phyloP scores from a whole-genome alignment of 148 eudicot species.

The Tetragonia tetragonoides region DNA sequence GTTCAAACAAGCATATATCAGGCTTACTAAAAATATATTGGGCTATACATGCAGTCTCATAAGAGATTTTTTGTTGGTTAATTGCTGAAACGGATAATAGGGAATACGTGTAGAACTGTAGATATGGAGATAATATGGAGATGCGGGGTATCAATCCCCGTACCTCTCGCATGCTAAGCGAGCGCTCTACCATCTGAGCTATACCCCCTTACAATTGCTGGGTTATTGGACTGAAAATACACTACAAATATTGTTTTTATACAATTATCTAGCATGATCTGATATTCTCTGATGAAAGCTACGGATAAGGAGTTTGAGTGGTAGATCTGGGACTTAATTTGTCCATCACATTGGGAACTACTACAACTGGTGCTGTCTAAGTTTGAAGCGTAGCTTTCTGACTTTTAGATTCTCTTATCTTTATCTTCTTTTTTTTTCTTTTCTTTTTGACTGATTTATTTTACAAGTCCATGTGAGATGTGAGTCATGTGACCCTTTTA shows the following conservation, averaged over 20 bases:
- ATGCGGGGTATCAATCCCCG: constrained; percentile 99
- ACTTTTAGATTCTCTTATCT: not conserved
- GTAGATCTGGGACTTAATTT: not conserved
- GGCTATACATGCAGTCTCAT: too few relatives aligned
- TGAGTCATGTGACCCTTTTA: too few relatives aligned
- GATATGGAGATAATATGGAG: constrained; percentile 31
- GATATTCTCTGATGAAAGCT: too few relatives aligned
- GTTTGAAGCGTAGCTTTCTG: not conserved
- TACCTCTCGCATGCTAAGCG: constrained; percentile 99
- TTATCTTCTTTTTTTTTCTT: not conserved
- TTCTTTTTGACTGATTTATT: not conserved
- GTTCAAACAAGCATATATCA: too few relatives aligned
- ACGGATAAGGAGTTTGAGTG: not conserved
- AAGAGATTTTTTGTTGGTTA: not conserved
- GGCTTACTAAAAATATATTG: too few relatives aligned
- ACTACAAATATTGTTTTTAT: too few relatives aligned
- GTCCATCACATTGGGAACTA: not conserved
- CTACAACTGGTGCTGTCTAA: not conserved
- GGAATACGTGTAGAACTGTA: too few relatives aligned
- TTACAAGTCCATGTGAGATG: too few relatives aligned
- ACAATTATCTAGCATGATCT: too few relatives aligned
- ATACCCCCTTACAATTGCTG: constrained; percentile 33
- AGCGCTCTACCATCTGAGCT: constrained; percentile 99
- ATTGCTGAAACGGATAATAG: too few relatives aligned
- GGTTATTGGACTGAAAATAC: too few relatives aligned